Evolutionary conservation across 192 early-diverging fungal genomes (phyloP).

Genomic region (Entomortierella beljakovae): DNA sequence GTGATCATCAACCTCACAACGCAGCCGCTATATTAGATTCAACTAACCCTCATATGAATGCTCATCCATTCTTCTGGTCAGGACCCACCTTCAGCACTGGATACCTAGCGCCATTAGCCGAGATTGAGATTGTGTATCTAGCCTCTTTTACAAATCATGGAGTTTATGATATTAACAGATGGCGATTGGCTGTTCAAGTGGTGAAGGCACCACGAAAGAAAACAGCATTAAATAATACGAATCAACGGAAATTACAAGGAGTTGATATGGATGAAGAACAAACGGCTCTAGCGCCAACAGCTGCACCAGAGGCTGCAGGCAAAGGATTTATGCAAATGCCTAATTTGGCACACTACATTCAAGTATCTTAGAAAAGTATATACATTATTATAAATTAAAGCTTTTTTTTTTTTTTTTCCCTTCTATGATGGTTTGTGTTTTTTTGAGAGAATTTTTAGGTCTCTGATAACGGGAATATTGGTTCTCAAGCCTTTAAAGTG

Average conservation of each 20-base stretch:
- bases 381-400: background rate
- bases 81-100: slow-evolving; percentile 70
- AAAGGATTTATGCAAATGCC: slow-evolving; percentile 55
- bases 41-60: slow-evolving; percentile 38
- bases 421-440: slow-evolving; percentile 9
- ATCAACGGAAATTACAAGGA: background rate
- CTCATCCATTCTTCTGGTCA: slow-evolving; percentile 69
- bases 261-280: background rate
- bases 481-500: slow-evolving; percentile 20
- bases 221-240: background rate
- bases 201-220: slow-evolving; percentile 34
- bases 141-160: slow-evolving; percentile 73
- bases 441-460: slow-evolving; percentile 23
- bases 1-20: slow-evolving; percentile 22
- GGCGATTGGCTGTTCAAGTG: slow-evolving; percentile 68
- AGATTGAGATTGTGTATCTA: slow-evolving; percentile 52
- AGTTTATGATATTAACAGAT: slow-evolving; percentile 82
- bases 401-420: background rate
- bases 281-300: background rate
- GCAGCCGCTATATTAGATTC: slow-evolving; percentile 9
- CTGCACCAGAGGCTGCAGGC: slow-evolving; percentile 17
- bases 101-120: slow-evolving; percentile 65
- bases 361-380: slow-evolving; percentile 24
- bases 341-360: slow-evolving; percentile 49
- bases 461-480: slow-evolving; percentile 33